Evolutionary conservation across 345 rosid genomes (phyloP).

Genomic region (Tarenaya hassleriana): DNA sequence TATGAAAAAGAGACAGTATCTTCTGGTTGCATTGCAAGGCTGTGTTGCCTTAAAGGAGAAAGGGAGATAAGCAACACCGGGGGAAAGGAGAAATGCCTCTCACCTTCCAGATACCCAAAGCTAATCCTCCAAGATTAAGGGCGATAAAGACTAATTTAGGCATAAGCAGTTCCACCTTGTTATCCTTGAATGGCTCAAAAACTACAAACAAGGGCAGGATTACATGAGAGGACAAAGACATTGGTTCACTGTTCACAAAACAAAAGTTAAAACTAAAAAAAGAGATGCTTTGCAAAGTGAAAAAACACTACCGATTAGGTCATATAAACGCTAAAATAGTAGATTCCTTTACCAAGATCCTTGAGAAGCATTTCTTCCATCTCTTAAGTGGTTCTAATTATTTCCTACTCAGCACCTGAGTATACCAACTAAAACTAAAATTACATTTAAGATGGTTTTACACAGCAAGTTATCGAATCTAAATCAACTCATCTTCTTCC

Average conservation of each 20-base stretch:
- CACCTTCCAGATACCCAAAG: conserved; percentile 98
- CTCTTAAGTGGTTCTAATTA: background rate
- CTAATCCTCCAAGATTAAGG: conserved; percentile 87
- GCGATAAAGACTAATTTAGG: conserved; percentile 91
- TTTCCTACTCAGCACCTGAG: background rate
- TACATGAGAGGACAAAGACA: background rate
- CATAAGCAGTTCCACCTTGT: conserved; percentile 76
- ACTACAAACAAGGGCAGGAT: conserved; percentile 42
- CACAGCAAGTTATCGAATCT: background rate
- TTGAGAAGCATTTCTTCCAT: background rate
- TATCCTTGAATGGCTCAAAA: conserved; percentile 96
- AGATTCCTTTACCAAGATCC: background rate
- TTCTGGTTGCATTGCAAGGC: background rate
- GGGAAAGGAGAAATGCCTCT: conserved; percentile 17
- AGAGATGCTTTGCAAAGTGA: too few species aligned
- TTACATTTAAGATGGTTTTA: background rate
- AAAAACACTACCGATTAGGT: background rate
- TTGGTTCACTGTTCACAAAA: conserved; percentile 3
- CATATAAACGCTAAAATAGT: background rate
- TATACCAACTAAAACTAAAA: too few species aligned
- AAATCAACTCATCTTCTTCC: background rate
- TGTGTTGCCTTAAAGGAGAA: background rate
- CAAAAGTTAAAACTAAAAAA: background rate
- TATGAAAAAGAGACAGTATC: conserved; percentile 6
- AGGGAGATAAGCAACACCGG: background rate